phyloP scores from a whole-genome alignment of 2,329 filamentous ascomycete genomes.

The Calycina herbarum region DNA sequence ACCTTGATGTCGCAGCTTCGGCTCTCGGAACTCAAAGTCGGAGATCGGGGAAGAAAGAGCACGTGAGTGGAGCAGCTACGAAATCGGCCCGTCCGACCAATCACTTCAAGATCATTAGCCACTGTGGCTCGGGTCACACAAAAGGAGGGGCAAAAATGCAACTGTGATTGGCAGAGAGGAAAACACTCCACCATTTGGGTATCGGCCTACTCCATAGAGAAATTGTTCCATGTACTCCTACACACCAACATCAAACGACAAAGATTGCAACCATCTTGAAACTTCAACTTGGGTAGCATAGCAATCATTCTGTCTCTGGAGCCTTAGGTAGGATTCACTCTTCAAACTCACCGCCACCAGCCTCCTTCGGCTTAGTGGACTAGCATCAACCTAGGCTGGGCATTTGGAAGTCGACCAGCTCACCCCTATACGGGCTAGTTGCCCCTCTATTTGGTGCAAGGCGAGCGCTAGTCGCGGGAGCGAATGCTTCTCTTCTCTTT shows the following conservation, averaged over 20 bases:
- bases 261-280: not conserved
- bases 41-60: not conserved
- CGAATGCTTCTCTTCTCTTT: not conserved
- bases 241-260: not conserved
- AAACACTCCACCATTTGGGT: not conserved
- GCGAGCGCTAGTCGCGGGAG: constrained; percentile 1
- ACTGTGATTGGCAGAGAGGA: not conserved
- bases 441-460: not conserved
- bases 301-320: not conserved
- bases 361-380: not conserved
- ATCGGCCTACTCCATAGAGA: not conserved
- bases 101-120: not conserved
- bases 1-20: not conserved
- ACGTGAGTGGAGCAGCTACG: no score
- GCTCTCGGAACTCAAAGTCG: not conserved
- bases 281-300: not conserved
- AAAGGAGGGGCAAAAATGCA: not conserved
- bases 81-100: no score
- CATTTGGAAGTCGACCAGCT: not conserved
- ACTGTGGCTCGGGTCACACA: not conserved
- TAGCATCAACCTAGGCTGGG: not conserved
- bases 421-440: not conserved
- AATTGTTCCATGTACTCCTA: not conserved
- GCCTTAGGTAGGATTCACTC: not conserved
- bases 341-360: not conserved